A percentile compares a stretch with the other conserved stretches of the same genome.
These are phyloP conservation scores for Phlyctochytrium planicorne DNA, from an alignment of 192 early-diverging fungal species.

Conservation along the genomic window DNA sequence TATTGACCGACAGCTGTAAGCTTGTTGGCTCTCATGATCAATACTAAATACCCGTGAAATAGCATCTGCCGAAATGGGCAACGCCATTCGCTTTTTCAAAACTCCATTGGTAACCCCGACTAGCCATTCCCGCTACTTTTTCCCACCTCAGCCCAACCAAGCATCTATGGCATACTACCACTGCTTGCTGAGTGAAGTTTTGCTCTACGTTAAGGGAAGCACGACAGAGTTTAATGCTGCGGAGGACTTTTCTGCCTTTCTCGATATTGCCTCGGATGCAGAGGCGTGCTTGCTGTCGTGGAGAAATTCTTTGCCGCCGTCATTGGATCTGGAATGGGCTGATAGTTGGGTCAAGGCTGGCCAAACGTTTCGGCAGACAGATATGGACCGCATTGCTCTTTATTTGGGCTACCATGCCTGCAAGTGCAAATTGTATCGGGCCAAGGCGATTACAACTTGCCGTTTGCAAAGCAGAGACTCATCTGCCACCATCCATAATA, in stretches of 20 bases:
- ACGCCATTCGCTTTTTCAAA: neutral
- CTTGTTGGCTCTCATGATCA: neutral
- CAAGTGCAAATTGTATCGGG: neutral
- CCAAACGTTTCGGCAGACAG: neutral
- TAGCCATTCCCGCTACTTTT: neutral
- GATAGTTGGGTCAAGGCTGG: neutral
- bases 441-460: neutral
- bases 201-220: neutral
- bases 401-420: neutral
- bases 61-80: too few species aligned
- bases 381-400: neutral
- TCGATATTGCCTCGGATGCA: neutral
- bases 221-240: neutral
- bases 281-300: neutral
- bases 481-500: neutral
- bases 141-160: neutral
- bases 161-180: neutral
- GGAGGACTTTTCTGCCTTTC: too few species aligned
- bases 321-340: neutral
- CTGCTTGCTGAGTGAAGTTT: neutral
- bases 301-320: neutral
- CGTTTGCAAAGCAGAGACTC: too few species aligned
- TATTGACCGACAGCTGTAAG: neutral
- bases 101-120: neutral
- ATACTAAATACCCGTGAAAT: too few species aligned